A percentile compares a stretch with the other conserved stretches of the same genome.
Conservation (phyloP, 495 filamentous ascomycete genomes). For the Hypoxylon fuscum region DNA sequence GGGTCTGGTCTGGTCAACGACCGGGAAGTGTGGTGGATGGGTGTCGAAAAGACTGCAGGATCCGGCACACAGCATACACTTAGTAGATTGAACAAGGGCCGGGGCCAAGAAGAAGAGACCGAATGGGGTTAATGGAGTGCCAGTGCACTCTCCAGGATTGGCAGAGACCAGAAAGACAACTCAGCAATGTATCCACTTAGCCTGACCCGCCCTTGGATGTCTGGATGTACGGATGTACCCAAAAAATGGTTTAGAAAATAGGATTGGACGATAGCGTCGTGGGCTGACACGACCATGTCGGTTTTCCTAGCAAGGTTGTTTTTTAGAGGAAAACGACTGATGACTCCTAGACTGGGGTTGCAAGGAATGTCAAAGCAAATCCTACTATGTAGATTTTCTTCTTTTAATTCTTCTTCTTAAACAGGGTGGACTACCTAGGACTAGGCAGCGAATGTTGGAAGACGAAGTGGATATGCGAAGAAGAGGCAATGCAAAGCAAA, state of each 20-base stretch:
- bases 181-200: constrained; percentile 43
- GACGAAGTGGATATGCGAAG: too few species aligned
- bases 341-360: constrained; percentile 13
- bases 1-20: constrained; percentile 15
- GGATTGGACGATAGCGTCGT: constrained; percentile 43
- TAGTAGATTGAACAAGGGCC: constrained; percentile 25
- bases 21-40: constrained; percentile 10
- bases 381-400: constrained; percentile 10
- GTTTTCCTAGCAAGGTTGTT: constrained; percentile 36
- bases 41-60: constrained; percentile 18
- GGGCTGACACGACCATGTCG: constrained; percentile 44
- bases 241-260: constrained; percentile 24
- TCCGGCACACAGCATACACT: constrained; percentile 25
- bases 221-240: constrained; percentile 24
- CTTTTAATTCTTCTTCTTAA: too few species aligned
- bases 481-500: too few species aligned
- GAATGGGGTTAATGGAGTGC: constrained; percentile 24
- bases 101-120: constrained; percentile 21
- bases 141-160: constrained; percentile 21
- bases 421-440: too few species aligned
- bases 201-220: constrained; percentile 33
- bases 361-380: constrained; percentile 38
- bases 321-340: constrained; percentile 15
- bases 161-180: constrained; percentile 38
- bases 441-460: too few species aligned